A percentile compares a stretch with the other conserved stretches of the same genome.
These are phyloP conservation scores for Spergularia marina DNA, from an alignment of 148 eudicot genomes.

Conservation along the genomic window DNA sequence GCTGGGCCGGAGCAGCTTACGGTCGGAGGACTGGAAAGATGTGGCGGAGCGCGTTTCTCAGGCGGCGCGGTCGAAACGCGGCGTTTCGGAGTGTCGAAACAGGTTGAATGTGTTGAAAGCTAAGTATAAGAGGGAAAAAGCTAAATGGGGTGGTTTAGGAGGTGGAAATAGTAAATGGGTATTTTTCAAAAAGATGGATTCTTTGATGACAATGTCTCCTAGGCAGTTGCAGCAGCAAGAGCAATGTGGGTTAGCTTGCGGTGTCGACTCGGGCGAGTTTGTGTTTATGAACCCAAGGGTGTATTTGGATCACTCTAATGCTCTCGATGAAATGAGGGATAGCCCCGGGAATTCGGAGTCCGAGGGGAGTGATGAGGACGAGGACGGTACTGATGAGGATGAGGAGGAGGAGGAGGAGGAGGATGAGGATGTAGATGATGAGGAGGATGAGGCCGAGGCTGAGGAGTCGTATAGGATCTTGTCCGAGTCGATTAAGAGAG, in stretches of 20 bases:
- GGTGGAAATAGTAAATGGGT: constrained; percentile 67
- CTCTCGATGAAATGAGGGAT: constrained; percentile 90
- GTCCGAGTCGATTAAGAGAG: constrained; percentile 75
- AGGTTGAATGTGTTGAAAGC: constrained; percentile 64
- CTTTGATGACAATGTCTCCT: constrained; percentile 55
- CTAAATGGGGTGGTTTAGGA: constrained; percentile 41
- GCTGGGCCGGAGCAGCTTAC: constrained; percentile 71
- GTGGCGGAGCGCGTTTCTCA: constrained; percentile 78
- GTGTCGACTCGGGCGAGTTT: constrained; percentile 91
- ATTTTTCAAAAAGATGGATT: constrained; percentile 70
- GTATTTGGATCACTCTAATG: constrained; percentile 75
- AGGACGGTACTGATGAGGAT: constrained; percentile 32
- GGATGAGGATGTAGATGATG: constrained; percentile 37
- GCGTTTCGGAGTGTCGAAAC: constrained; percentile 63
- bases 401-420: constrained; percentile 35
- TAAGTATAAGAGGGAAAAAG: constrained; percentile 78
- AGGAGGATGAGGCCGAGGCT: constrained; percentile 33
- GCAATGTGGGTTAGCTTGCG: constrained; percentile 70
- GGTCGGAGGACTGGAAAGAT: constrained; percentile 85
- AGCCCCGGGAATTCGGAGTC: constrained; percentile 75
- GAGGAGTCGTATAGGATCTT: constrained; percentile 60
- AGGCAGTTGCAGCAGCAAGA: constrained; percentile 51
- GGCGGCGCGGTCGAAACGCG: constrained; percentile 38
- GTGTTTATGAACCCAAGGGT: constrained; percentile 87
- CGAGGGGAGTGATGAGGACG: constrained; percentile 43